These are phyloP conservation scores for Albizia julibrissin DNA, from an alignment of 306 rosid genomes.

Conservation along the genomic window DNA sequence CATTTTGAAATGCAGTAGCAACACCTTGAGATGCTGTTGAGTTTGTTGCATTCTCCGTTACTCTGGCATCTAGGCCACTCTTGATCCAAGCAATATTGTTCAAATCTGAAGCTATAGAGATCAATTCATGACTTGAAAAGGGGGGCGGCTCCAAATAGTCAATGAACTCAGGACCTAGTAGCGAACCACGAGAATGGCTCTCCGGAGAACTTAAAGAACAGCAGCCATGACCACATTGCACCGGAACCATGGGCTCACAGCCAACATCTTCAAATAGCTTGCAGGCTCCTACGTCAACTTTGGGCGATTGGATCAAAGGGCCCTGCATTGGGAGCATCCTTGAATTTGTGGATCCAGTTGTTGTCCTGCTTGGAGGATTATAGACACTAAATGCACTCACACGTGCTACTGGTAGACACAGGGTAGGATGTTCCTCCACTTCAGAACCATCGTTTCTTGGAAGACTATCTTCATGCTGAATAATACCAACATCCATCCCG, in stretches of 20 bases:
- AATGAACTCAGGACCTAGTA: constrained; percentile 76
- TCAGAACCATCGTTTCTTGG: constrained; percentile 35
- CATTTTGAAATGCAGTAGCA: constrained; percentile 32
- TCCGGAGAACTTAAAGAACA: constrained; percentile 37
- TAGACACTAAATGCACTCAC: constrained; percentile 66
- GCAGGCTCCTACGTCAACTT: constrained; percentile 39
- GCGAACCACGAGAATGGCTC: constrained; percentile 36
- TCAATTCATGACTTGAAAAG: constrained; percentile 58
- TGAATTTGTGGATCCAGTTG: constrained; percentile 30
- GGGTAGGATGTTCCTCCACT: constrained; percentile 41
- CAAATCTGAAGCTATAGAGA: constrained; percentile 65
- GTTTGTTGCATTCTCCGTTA: constrained; percentile 37
- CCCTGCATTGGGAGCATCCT: constrained; percentile 44
- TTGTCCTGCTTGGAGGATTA: constrained; percentile 40
- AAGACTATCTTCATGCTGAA: constrained; percentile 28
- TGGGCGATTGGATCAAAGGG: constrained; percentile 51
- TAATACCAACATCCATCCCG: constrained; percentile 31
- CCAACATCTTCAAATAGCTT: constrained; percentile 46
- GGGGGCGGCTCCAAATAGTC: constrained; percentile 61
- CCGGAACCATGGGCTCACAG: constrained; percentile 57
- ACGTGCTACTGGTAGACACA: constrained; percentile 55
- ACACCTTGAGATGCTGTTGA: constrained; percentile 33
- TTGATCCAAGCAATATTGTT: constrained; percentile 78
- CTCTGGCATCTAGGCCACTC: constrained; percentile 59
- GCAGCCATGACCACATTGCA: constrained; percentile 66